A percentile compares a stretch with the other conserved stretches of the same genome.
Evolutionary conservation across 305 asterid genomes (phyloP).

Genomic region (Solanum chacoense): DNA sequence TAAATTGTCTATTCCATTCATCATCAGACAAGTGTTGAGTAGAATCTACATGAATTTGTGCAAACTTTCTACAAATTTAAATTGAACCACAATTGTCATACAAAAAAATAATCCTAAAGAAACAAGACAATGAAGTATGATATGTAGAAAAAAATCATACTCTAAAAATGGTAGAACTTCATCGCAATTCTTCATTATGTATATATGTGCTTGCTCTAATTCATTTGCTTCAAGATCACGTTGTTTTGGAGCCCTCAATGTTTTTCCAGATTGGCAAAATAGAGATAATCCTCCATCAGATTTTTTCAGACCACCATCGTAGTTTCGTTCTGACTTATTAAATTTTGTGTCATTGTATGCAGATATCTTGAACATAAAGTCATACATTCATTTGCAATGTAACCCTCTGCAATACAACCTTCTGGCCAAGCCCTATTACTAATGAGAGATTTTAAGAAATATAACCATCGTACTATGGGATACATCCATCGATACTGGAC

Average conservation of each 20-base stretch:
- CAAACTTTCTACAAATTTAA: neutral
- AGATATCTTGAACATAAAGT: neutral
- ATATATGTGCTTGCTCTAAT: neutral
- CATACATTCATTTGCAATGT: neutral
- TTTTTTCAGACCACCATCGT: neutral
- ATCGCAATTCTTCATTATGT: neutral
- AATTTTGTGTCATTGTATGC: neutral
- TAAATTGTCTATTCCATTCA: neutral
- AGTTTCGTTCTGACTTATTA: neutral
- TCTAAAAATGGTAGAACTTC: neutral
- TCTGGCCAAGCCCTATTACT: neutral
- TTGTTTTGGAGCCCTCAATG: neutral
- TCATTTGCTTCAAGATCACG: neutral
- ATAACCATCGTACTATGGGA: neutral
- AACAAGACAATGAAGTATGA: neutral
- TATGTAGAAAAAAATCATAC: neutral
- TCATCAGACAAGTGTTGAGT: neutral
- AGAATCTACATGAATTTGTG: neutral
- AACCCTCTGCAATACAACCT: neutral
- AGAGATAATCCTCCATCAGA: neutral
- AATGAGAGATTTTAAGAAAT: neutral
- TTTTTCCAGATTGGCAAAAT: neutral
- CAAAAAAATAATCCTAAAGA: neutral
- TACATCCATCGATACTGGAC: neutral
- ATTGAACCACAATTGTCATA: neutral